Evolutionary conservation across 164 flowering plant species (phyloP).

Genomic region (Nymphaea colorata): DNA sequence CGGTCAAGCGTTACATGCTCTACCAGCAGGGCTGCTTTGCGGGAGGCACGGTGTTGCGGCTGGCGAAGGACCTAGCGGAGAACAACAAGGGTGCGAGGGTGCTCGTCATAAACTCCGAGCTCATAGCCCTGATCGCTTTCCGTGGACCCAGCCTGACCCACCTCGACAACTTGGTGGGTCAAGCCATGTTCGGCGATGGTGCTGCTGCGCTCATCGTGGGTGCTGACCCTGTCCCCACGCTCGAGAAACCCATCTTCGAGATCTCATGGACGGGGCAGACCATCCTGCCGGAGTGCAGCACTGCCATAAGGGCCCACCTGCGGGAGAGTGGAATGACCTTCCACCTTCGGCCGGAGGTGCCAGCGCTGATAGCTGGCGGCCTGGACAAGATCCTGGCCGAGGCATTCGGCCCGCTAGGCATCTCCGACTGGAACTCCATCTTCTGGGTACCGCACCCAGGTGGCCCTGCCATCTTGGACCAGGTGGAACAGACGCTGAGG

Average conservation of each 20-base stretch:
- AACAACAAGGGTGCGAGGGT: conserved; percentile 1
- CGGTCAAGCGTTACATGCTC: neutral
- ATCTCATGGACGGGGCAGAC: conserved; percentile 7
- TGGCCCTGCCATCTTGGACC: conserved; percentile 7
- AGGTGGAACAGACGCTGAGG: conserved; percentile 4
- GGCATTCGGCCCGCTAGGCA: conserved; percentile 7
- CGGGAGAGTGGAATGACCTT: conserved; percentile 10
- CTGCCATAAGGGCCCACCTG: conserved; percentile 5
- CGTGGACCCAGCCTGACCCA: conserved; percentile 8
- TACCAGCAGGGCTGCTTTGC: conserved; percentile 2
- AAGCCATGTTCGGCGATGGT: conserved; percentile 10
- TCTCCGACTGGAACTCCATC: conserved; percentile 9
- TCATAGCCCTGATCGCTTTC: conserved; percentile 7
- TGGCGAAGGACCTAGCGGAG: conserved; percentile 1
- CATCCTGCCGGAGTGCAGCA: conserved; percentile 4
- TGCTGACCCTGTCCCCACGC: conserved; percentile 1
- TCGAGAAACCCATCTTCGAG: conserved; percentile 6
- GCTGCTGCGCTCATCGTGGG: conserved; percentile 12
- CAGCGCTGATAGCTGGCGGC: conserved; percentile 7
- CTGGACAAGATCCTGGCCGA: conserved; percentile 3
- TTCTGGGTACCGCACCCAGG: conserved; percentile 12
- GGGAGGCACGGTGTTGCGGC: neutral
- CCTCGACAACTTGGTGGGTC: conserved; percentile 13
- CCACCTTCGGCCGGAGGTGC: conserved; percentile 7
- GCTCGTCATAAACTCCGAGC: conserved; percentile 11